A percentile compares a stretch with the other conserved stretches of the same genome.
These are phyloP conservation scores for Cupressus sempervirens DNA, from an alignment of 75 land plant genomes.

Conservation along the genomic window DNA sequence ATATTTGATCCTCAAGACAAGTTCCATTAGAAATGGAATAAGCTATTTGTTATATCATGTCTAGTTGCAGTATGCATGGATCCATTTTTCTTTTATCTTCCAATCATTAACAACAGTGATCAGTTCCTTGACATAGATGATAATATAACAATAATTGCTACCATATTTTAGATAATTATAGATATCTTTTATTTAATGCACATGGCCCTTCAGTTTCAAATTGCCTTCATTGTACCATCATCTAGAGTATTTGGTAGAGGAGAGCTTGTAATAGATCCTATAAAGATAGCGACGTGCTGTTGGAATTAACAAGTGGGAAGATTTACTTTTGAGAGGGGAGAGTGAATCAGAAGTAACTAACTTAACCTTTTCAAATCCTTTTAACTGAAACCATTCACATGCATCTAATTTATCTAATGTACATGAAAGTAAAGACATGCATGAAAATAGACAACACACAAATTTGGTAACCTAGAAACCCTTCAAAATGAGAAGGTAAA, in stretches of 20 bases:
- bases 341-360: too few relatives aligned
- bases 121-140: conserved; percentile 16
- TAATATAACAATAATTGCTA: conserved; percentile 16
- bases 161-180: conserved; percentile 24
- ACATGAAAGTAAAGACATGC: too few relatives aligned
- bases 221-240: conserved; percentile 41
- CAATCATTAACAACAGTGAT: not conserved
- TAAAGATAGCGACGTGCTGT: conserved; percentile 30
- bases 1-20: conserved; percentile 31
- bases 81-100: conserved; percentile 37
- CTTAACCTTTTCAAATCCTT: too few relatives aligned
- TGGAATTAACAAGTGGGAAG: too few relatives aligned
- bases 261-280: conserved; percentile 42
- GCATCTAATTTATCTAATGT: too few relatives aligned
- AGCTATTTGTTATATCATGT: conserved; percentile 29
- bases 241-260: conserved; percentile 52
- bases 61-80: conserved; percentile 27
- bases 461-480: too few relatives aligned
- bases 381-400: too few relatives aligned
- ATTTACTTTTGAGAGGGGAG: too few relatives aligned
- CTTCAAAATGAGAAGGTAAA: too few relatives aligned
- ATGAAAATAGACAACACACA: too few relatives aligned
- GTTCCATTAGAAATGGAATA: conserved; percentile 36
- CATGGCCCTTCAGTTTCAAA: conserved; percentile 40
- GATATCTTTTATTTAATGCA: conserved; percentile 44